Evolutionary conservation across 1,139 yeast genomes (phyloP), one percentile per base, ranked within the genome.

Genomic region (Magnusiomyces paraingens): DNA sequence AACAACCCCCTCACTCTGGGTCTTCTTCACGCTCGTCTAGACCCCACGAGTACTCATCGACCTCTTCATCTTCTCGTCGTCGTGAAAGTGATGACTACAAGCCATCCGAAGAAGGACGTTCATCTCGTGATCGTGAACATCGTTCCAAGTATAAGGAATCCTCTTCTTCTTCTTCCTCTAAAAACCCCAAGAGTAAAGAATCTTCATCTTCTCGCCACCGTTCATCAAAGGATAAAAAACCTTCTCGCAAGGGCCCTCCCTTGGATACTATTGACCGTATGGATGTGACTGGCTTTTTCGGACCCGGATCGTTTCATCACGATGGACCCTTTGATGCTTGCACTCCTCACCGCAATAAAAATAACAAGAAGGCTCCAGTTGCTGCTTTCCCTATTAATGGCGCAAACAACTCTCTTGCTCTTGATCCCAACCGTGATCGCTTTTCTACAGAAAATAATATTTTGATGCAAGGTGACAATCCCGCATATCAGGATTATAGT

Each of bases 321-420:
- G 99, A 93, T 70, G 99, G 99, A 14, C 99, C 99, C 17, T 93
- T 93, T 69, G 99, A 93, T 70, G 99, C 99, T 1, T 91, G 98
- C 70, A 86, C 95, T 4, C 98, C 99, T 5, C 96, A 88, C 70
- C 83, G 98, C 69, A 93, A 93, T 72, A 87, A 86, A 71, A 80
- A 86, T 66, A 74, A 73, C 32, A 60, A 62, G 47, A 82, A 81
- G 45, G 96, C 97, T 0, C 99, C 99, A 2, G 96, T 93, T 26
- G 77, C 83, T 74, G 99, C 99, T 0, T 93, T 90, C 77, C 96
- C 97, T 1, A 86, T 79, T 4, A 95, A 91, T 71, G 97, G 98
- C 0, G 96, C 98, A 57, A 93, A 91, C 70, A 88, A 82, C 67
- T 80, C 95, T 6, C 82, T 93, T 61, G 82, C 83, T 61, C 76